A percentile compares a stretch with the other conserved stretches of the same genome.
phyloP scores from a whole-genome alignment of 2,329 filamentous ascomycete species.

The Nigrospora osmanthi region DNA sequence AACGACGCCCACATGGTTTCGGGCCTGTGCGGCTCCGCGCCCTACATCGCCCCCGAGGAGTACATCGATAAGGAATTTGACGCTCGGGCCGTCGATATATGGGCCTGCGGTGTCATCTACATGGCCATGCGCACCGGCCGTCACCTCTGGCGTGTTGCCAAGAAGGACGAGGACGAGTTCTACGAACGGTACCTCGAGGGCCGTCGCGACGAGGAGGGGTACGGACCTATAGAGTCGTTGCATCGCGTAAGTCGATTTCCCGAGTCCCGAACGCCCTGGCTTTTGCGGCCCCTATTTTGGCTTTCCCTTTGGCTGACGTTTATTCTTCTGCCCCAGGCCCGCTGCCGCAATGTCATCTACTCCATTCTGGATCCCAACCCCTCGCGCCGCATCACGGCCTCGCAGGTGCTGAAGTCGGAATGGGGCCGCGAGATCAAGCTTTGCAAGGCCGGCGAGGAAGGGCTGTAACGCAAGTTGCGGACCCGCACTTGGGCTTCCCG shows the following conservation, averaged over 20 bases:
- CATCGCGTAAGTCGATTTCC: conserved; percentile 65
- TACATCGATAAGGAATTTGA: conserved; percentile 95
- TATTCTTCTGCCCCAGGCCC: conserved; percentile 54
- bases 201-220: conserved; percentile 88
- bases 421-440: conserved; percentile 98
- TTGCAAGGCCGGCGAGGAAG: conserved; percentile 94
- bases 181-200: conserved; percentile 92
- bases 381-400: conserved; percentile 83
- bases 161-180: conserved; percentile 95
- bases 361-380: conserved; percentile 96
- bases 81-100: conserved; percentile 93
- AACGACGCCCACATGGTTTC: conserved; percentile 97
- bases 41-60: conserved; percentile 96
- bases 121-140: conserved; percentile 98
- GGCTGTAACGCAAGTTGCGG: conserved; percentile 48
- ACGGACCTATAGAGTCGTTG: conserved; percentile 90
- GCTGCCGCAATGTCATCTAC: conserved; percentile 97
- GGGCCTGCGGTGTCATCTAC: conserved; percentile 98
- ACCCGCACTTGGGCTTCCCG: not conserved
- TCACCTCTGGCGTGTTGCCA: conserved; percentile 94
- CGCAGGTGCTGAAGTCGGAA: conserved; percentile 95
- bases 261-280: not conserved
- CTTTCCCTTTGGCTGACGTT: conserved; percentile 11
- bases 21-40: conserved; percentile 89
- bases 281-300: not conserved